Evolutionary conservation across 1,139 yeast genomes (phyloP).

Genomic region (Yamadazyma mexicana): DNA sequence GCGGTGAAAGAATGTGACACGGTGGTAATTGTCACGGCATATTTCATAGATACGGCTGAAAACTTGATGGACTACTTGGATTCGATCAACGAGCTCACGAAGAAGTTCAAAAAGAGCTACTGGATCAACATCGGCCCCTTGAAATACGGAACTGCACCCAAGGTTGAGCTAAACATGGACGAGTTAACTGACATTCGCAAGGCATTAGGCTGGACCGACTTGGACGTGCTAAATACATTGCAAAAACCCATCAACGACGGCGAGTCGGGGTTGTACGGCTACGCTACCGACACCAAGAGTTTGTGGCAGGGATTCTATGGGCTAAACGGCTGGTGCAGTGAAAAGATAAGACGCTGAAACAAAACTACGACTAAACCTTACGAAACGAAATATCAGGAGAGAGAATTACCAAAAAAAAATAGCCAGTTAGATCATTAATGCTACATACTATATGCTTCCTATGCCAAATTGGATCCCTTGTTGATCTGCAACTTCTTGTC

Average conservation of each 20-base stretch:
- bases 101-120: slow-evolving; percentile 44
- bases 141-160: slow-evolving; percentile 86
- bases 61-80: slow-evolving; percentile 72
- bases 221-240: slow-evolving; percentile 42
- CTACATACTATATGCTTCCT: background rate
- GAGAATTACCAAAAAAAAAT: too few relatives aligned
- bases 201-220: slow-evolving; percentile 64
- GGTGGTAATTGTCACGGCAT: slow-evolving; percentile 66
- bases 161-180: slow-evolving; percentile 66
- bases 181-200: slow-evolving; percentile 57
- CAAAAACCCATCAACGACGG: slow-evolving; percentile 11
- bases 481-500: slow-evolving; percentile 92
- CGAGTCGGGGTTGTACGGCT: slow-evolving; percentile 35
- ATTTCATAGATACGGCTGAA: slow-evolving; percentile 86
- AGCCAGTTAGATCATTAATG: background rate
- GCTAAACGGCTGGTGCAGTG: slow-evolving; percentile 46
- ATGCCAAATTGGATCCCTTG: slow-evolving; percentile 43
- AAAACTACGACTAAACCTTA: too few relatives aligned
- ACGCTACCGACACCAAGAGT: slow-evolving; percentile 63
- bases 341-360: background rate
- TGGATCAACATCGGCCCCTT: slow-evolving; percentile 90
- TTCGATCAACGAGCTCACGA: slow-evolving; percentile 49
- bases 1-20: slow-evolving; percentile 34
- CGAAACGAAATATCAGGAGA: too few relatives aligned
- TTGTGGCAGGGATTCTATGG: slow-evolving; percentile 82